Percentiles rank a stretch among this genome's conserved stretches.
These are phyloP conservation scores for Tetrapisispora pingtungensis DNA, from an alignment of 805 yeast genomes.

Conservation along the genomic window DNA sequence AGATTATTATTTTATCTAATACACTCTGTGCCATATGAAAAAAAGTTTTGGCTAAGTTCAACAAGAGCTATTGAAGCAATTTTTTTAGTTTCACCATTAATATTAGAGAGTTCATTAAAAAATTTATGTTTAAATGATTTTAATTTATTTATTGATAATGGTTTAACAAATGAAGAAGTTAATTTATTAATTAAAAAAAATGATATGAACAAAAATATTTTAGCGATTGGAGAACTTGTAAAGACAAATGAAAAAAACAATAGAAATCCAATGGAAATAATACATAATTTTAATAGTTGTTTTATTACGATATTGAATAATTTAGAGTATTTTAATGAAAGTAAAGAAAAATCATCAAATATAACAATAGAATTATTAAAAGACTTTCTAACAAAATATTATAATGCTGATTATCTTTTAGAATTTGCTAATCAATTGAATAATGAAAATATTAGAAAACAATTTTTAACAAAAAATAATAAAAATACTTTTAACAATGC, in stretches of 20 bases:
- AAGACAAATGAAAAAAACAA: conserved; percentile 22
- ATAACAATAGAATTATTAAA: conserved; percentile 16
- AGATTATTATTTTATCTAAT: conserved; percentile 10
- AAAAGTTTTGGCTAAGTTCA: conserved; percentile 24
- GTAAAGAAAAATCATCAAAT: conserved; percentile 7
- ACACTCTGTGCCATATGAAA: conserved; percentile 10
- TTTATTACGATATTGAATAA: conserved; percentile 28
- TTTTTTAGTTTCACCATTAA: conserved; percentile 18
- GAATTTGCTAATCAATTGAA: conserved; percentile 5
- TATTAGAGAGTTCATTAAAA: conserved; percentile 7
- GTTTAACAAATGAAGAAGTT: not conserved
- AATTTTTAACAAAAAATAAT: not conserved
- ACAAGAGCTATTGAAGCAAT: conserved; percentile 26
- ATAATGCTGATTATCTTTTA: conserved; percentile 4
- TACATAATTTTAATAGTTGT: conserved; percentile 25
- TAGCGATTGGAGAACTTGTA: conserved; percentile 21
- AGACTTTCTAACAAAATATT: conserved; percentile 20
- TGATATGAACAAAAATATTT: conserved; percentile 4
- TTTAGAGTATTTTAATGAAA: conserved; percentile 3
- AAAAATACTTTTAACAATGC: not conserved
- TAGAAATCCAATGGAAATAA: conserved; percentile 23
- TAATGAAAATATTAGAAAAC: not conserved
- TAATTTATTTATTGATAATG: not conserved
- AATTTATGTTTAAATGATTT: conserved; percentile 4
- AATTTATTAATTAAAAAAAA: not conserved